phyloP scores from a whole-genome alignment of 192 early-diverging fungal species.

The Powellomyces hirtus region DNA sequence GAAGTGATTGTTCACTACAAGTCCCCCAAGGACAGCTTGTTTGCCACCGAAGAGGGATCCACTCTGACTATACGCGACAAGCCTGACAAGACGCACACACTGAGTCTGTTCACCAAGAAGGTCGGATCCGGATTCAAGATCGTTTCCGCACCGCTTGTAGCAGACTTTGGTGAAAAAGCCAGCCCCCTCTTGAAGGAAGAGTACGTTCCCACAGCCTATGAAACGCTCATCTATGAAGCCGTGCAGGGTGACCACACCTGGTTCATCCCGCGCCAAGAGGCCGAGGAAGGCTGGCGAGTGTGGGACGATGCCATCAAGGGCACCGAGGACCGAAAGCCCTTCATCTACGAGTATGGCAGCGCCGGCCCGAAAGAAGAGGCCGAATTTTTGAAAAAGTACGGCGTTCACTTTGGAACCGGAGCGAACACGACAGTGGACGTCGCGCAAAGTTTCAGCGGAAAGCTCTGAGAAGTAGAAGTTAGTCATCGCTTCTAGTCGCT shows the following conservation, averaged over 20 bases:
- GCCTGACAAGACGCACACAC: constrained; percentile 77
- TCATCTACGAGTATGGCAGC: constrained; percentile 70
- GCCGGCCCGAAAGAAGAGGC: constrained; percentile 69
- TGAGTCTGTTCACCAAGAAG: constrained; percentile 84
- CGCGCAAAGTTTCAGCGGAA: neutral
- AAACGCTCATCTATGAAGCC: constrained; percentile 78
- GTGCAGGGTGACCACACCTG: constrained; percentile 81
- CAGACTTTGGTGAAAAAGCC: constrained; percentile 68
- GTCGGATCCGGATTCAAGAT: constrained; percentile 77
- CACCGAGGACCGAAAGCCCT: constrained; percentile 44
- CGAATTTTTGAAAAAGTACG: constrained; percentile 58
- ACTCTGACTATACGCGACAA: constrained; percentile 83
- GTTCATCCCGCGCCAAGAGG: constrained; percentile 85
- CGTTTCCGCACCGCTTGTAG: constrained; percentile 75
- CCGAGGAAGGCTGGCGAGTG: constrained; percentile 85
- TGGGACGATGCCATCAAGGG: constrained; percentile 72
- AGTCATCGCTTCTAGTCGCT: too few species aligned
- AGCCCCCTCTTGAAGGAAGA: constrained; percentile 33
- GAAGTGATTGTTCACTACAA: constrained; percentile 86
- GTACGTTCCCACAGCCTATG: constrained; percentile 86
- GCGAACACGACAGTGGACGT: neutral
- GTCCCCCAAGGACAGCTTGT: constrained; percentile 67
- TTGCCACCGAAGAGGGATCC: constrained; percentile 60
- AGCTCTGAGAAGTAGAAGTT: too few species aligned
- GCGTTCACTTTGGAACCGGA: constrained; percentile 8